Base-by-base conservation (phyloP, 305 asterid genomes). In the Fraxinus platypoda region DNA sequence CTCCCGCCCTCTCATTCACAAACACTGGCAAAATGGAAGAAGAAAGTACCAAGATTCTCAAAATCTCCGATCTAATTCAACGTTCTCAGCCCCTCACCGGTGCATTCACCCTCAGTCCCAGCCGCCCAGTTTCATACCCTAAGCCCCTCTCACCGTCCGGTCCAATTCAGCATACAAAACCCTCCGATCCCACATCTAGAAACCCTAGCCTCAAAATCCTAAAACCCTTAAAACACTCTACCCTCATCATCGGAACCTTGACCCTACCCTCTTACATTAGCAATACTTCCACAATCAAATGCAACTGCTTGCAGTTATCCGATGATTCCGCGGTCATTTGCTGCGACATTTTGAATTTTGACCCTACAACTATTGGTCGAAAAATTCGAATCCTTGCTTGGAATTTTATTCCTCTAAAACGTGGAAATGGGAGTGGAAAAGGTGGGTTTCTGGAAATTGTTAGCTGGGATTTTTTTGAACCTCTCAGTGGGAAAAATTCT, bases 371-470 rank as follows among this genome's bases (percentile, higher is more conserved):
- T 82, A 81, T 96, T 5, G 96, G 88, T 57, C 78, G 74, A 49
- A 87, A 81, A 76, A 87, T 93, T 37, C 89, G 79, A 57, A 66
- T 92, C 81, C 80, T 85, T 15, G 87, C 97, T 71, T 96, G 98
- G 98, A 96, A 94, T 85, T 96, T 93, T 81, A 84, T 94, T 81
- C 98, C 99, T 75, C 37, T 81, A 1, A 83, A 86, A 31, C 77
- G 83, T 49, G 78, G 78, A 30, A 76, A 31, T 28, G 30, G 74
- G 80, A 82, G 89, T 74, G 92, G 85, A 5, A 86, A 77, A 41
- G 66, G 89, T 49, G 99, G 98, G 6, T 91, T 89, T 66, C 75
- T 94, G 87, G 98, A 96, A 89, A 94, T 96, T 38, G 88, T 96
- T 79, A 21, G 85, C 25, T 96, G 97, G 98, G 94, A 76, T 15